phyloP scores from a whole-genome alignment of 2,329 filamentous ascomycete species.

The Paraphaeosphaeria minitans region DNA sequence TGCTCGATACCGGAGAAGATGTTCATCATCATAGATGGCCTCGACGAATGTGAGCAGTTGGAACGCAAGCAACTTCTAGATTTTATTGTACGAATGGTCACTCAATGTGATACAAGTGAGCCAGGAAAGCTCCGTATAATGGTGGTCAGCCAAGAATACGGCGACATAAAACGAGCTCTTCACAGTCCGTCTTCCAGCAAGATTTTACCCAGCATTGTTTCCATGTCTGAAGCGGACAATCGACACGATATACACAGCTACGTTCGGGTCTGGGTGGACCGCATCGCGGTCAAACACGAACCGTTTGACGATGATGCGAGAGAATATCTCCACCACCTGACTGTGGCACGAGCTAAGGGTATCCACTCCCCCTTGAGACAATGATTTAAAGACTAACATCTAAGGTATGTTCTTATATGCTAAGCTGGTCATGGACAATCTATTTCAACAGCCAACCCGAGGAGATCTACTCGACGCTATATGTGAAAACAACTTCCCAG shows the following conservation, averaged over 20 bases:
- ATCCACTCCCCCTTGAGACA: not conserved
- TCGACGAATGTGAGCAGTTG: slow-evolving; percentile 27
- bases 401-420: slow-evolving; percentile 38
- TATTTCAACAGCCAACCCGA: slow-evolving; percentile 21
- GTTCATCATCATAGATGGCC: slow-evolving; percentile 32
- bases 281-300: slow-evolving; percentile 21
- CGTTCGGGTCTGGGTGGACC: slow-evolving; percentile 19
- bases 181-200: slow-evolving; percentile 8
- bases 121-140: slow-evolving; percentile 30
- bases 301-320: slow-evolving; percentile 23
- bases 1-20: slow-evolving; percentile 22
- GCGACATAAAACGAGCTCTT: slow-evolving; percentile 25
- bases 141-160: slow-evolving; percentile 33
- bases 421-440: slow-evolving; percentile 30
- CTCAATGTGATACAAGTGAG: slow-evolving; percentile 19
- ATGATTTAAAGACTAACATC: not conserved
- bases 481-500: slow-evolving; percentile 21
- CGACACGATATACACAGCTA: slow-evolving; percentile 26
- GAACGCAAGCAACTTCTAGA: slow-evolving; percentile 30
- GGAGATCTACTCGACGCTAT: slow-evolving; percentile 23
- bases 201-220: slow-evolving; percentile 18
- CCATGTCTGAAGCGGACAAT: slow-evolving; percentile 23
- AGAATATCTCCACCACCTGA: slow-evolving; percentile 29
- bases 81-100: slow-evolving; percentile 18
- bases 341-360: slow-evolving; percentile 30